phyloP scores from a whole-genome alignment of 1,284 basidiomycete species.

The Exsudoporus floridanus region DNA sequence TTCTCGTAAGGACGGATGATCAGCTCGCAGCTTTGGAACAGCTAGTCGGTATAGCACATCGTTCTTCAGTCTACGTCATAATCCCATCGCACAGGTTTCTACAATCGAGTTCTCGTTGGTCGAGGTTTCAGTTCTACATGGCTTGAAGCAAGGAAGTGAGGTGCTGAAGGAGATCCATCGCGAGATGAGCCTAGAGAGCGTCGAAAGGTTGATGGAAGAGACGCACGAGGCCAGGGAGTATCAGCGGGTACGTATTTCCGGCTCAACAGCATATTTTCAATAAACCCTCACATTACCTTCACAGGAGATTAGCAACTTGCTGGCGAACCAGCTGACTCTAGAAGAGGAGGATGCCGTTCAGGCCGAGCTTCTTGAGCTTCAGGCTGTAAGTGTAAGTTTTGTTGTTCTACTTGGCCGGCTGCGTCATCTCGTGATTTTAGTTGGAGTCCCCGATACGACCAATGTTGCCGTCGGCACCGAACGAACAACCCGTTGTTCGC shows the following conservation, averaged over 20 bases:
- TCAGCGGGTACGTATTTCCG: constrained; percentile 64
- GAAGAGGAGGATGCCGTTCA: constrained; percentile 96
- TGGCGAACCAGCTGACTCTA: constrained; percentile 76
- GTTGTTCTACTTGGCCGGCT: not conserved
- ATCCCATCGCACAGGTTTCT: constrained; percentile 62
- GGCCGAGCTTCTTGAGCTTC: constrained; percentile 70
- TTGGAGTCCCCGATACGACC: constrained; percentile 8
- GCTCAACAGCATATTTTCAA: not conserved
- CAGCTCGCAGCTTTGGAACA: constrained; percentile 91
- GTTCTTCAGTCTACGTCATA: not conserved
- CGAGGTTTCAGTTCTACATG: constrained; percentile 90
- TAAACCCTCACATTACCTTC: constrained; percentile 5
- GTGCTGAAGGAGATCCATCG: constrained; percentile 92
- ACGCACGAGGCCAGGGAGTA: constrained; percentile 92
- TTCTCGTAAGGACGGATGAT: constrained; percentile 85
- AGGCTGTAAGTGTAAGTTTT: constrained; percentile 56
- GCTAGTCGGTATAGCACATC: constrained; percentile 56
- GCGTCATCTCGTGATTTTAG: constrained; percentile 16
- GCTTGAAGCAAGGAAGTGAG: constrained; percentile 89
- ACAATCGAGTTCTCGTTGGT: constrained; percentile 96
- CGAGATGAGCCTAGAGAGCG: constrained; percentile 88
- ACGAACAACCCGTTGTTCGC: constrained; percentile 38
- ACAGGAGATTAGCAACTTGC: constrained; percentile 89
- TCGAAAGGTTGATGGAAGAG: constrained; percentile 92
- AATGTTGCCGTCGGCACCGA: constrained; percentile 41